Percentiles rank a stretch among this genome's conserved stretches.
Evolutionary conservation across 2,329 filamentous ascomycete genomes (phyloP).

Genomic region (Fusarium palustre): DNA sequence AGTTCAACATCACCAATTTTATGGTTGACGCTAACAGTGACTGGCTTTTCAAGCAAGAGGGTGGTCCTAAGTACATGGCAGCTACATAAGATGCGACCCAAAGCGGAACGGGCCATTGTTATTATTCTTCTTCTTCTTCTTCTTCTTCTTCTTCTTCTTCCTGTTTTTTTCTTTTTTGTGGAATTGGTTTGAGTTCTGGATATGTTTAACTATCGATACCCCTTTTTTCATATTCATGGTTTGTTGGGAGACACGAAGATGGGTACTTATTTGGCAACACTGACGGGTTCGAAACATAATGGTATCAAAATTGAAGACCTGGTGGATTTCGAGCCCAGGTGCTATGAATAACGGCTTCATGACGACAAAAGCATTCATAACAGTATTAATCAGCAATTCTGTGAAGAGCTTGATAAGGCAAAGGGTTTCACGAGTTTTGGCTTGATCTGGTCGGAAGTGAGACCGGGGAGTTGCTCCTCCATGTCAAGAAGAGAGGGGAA

Average conservation of each 20-base stretch:
- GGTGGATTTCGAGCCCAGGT: not conserved
- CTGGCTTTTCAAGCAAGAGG: constrained; percentile 75
- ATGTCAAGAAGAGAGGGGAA: not conserved
- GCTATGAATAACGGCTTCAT: constrained; percentile 10
- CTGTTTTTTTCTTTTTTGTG: not conserved
- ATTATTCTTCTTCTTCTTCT: not conserved
- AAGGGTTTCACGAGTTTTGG: not conserved
- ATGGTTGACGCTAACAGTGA: constrained; percentile 80
- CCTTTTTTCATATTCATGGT: constrained; percentile 25
- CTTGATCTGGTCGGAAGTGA: not conserved
- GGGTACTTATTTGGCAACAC: not conserved
- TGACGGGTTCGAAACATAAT: not conserved
- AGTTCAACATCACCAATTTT: constrained; percentile 83
- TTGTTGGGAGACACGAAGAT: not conserved
- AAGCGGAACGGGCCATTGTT: not conserved
- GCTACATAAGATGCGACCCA: constrained; percentile 19
- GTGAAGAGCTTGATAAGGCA: not conserved
- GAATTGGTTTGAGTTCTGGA: constrained; percentile 13
- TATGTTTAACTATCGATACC: constrained; percentile 32
- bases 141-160: not conserved
- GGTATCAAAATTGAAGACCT: constrained; percentile 2
- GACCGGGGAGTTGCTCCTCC: not conserved
- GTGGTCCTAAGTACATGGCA: constrained; percentile 46
- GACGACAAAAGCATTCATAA: constrained; percentile 15
- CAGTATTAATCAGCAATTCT: not conserved